These are phyloP conservation scores for Aegilops umbellulata DNA, from an alignment of 176 grass and related monocot species.

Conservation along the genomic window DNA sequence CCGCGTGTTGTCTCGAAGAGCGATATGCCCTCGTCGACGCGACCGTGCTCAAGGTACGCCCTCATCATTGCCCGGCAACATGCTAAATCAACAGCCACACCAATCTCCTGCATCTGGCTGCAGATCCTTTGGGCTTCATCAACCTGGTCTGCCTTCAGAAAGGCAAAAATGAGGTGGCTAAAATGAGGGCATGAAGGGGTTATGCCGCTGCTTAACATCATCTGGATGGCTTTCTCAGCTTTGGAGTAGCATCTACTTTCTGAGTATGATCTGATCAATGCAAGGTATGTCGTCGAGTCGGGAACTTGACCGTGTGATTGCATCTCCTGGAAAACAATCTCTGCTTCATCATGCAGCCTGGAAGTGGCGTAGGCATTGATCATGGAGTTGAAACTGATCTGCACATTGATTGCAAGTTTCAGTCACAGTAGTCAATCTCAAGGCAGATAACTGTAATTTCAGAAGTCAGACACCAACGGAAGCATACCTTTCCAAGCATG, in stretches of 20 bases:
- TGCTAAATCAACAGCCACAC: constrained; percentile 55
- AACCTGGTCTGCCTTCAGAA: constrained; percentile 60
- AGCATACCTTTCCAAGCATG: constrained; percentile 73
- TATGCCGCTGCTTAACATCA: constrained; percentile 42
- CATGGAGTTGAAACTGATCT: constrained; percentile 92
- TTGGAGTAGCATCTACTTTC: constrained; percentile 48
- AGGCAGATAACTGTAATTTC: not conserved
- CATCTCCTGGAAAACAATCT: constrained; percentile 67
- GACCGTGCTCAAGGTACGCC: constrained; percentile 57
- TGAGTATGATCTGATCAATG: constrained; percentile 58
- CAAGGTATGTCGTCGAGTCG: constrained; percentile 63
- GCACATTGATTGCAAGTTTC: constrained; percentile 39
- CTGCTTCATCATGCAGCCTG: constrained; percentile 53
- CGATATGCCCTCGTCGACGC: constrained; percentile 52
- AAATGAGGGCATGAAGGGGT: constrained; percentile 68
- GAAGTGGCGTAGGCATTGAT: constrained; percentile 77
- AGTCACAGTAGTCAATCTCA: not conserved
- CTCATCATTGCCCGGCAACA: constrained; percentile 91
- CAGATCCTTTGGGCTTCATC: constrained; percentile 54
- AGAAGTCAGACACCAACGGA: not conserved
- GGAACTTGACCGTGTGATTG: constrained; percentile 37
- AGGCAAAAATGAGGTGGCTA: constrained; percentile 66
- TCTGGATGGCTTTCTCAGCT: constrained; percentile 56
- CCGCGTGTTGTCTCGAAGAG: constrained; percentile 48
- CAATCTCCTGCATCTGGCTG: constrained; percentile 46